Evolutionary conservation across 179 eudicot genomes (phyloP).

Genomic region (Spergularia azorica): DNA sequence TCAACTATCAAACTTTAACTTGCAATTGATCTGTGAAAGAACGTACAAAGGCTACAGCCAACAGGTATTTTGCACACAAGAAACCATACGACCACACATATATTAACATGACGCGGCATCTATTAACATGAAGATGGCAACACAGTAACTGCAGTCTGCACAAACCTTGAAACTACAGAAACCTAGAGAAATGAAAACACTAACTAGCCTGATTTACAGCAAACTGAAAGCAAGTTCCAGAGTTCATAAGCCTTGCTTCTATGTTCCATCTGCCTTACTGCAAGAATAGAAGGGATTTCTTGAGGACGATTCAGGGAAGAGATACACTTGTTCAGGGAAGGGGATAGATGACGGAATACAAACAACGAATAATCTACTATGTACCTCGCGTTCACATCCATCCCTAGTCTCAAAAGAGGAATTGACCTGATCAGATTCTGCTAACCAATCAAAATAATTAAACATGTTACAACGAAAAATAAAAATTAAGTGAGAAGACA

Average conservation of each 20-base stretch:
- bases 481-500: neutral
- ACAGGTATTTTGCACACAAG: neutral
- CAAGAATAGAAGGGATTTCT: slow-evolving; percentile 7
- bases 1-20: neutral
- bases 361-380: neutral
- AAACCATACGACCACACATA: neutral
- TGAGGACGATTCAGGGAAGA: neutral
- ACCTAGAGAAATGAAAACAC: neutral
- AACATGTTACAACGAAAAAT: neutral
- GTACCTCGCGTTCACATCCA: slow-evolving; percentile 32
- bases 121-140: neutral
- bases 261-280: slow-evolving; percentile 21
- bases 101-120: neutral
- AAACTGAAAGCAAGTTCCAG: neutral
- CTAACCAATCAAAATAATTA: neutral
- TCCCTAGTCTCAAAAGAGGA: slow-evolving; percentile 1
- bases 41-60: neutral
- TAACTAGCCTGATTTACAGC: slow-evolving; percentile 5
- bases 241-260: slow-evolving; percentile 3
- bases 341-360: neutral
- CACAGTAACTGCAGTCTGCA: neutral
- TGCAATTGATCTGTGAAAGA: neutral
- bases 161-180: slow-evolving; percentile 8
- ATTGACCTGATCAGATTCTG: slow-evolving; percentile 28
- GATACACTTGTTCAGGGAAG: too few species aligned